Evolutionary conservation across 2,329 filamentous ascomycete genomes (phyloP).

Genomic region (Myrmaecium sp.): DNA sequence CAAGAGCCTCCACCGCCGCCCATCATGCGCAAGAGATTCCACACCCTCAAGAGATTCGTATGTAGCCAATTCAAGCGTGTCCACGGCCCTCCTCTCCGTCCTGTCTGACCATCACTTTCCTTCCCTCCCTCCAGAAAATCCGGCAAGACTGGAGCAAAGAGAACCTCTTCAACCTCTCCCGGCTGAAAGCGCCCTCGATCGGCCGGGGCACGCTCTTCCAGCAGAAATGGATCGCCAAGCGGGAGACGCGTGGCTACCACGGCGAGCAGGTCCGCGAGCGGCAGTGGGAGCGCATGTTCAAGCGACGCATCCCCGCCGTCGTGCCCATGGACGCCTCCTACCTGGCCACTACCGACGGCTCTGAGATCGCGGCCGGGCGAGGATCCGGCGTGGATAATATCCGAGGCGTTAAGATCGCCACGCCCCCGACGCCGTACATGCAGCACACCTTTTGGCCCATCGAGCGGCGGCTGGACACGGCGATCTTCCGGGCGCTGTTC

Average conservation of each 20-base stretch:
- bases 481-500: slow-evolving; percentile 84
- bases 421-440: slow-evolving; percentile 65
- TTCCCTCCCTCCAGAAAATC: slow-evolving; percentile 49
- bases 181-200: slow-evolving; percentile 22
- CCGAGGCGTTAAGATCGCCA: slow-evolving; percentile 7
- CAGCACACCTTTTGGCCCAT: slow-evolving; percentile 88
- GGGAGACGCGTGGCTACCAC: slow-evolving; percentile 70
- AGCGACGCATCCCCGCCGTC: slow-evolving; percentile 60
- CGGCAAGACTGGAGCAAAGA: slow-evolving; percentile 96
- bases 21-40: slow-evolving; percentile 40
- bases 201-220: slow-evolving; percentile 66
- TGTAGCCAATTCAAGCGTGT: slow-evolving; percentile 13
- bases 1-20: slow-evolving; percentile 4
- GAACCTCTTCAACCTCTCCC: slow-evolving; percentile 78
- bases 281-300: slow-evolving; percentile 91
- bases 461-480: slow-evolving; percentile 83
- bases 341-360: slow-evolving; percentile 66
- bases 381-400: slow-evolving; percentile 48
- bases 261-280: slow-evolving; percentile 87
- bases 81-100: neutral
- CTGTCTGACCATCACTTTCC: slow-evolving; percentile 2
- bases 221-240: slow-evolving; percentile 93
- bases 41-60: slow-evolving; percentile 50
- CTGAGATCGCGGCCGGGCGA: slow-evolving; percentile 65
- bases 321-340: slow-evolving; percentile 71